Evolutionary conservation across 768 basidiomycete species (phyloP), one percentile per base, ranked within the genome.

Genomic region (Leccinum rimulosum): DNA sequence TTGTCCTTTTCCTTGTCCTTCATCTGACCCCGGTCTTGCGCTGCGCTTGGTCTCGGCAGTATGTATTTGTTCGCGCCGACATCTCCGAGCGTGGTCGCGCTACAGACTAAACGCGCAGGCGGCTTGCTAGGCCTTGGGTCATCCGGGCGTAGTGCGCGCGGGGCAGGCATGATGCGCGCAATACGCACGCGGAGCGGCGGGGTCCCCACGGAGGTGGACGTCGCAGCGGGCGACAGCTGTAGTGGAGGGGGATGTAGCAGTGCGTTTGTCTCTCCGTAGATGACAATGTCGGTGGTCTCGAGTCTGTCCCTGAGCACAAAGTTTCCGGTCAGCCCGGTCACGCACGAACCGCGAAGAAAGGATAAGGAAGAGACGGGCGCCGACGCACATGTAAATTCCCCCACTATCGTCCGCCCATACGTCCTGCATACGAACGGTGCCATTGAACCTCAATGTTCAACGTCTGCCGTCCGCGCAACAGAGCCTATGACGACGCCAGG

Each of bases 71-170:
- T 67, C 3, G 63, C 65, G 5, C 64, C 62, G 8, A 68, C 58
- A 22, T 67, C 63, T 2, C 60, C 50, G 4, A 69, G 54, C 14
- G 54, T 57, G 27, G 58, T 59, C 3, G 5, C 3, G 38, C 38
- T 33, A 25, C 43, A 61, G 10, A 58, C 33, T 25, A 75, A 61
- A 49, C 76, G 57, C 7, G 64, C 61, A 3, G 88, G 87, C 0
- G 89, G 88, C 31, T 80, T 77, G 17, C 90, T 86, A 8, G 90
- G 90, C 7, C 85, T 89, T 0, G 89, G 89, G 61, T 92, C 22
- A 22, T 22, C 22, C 22, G 22, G 22, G 22, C 22, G 22, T 4
- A 87, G 87, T 0, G 67, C 60, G 1, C 64, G 77, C 50, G 79
- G 75, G 17, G 70, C 67, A 64, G 80, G 68, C 9, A 79, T 76